These are phyloP conservation scores for Centaurea solstitialis DNA, from an alignment of 129 eudicot genomes.

Conservation along the genomic window DNA sequence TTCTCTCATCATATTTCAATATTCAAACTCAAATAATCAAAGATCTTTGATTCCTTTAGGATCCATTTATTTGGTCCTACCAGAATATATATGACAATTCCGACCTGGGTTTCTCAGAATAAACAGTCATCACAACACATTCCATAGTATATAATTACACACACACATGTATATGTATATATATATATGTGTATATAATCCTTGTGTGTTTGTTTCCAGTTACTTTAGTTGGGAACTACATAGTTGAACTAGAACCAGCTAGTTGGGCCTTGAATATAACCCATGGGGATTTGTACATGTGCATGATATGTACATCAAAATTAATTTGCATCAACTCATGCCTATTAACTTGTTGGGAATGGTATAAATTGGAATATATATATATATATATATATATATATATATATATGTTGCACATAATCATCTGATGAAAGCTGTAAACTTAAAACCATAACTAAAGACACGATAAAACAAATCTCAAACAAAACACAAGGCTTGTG, in stretches of 20 bases:
- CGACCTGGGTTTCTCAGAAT: conserved; percentile 16
- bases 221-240: conserved; percentile 19
- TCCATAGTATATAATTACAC: neutral
- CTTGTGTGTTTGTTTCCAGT: neutral
- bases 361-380: too few species aligned
- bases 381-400: too few species aligned
- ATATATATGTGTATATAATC: neutral
- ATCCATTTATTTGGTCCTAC: conserved; percentile 29
- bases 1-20: neutral
- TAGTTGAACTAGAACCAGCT: conserved; percentile 32
- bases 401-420: neutral
- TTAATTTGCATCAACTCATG: neutral
- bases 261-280: neutral
- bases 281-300: neutral
- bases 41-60: conserved; percentile 20
- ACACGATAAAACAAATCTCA: too few species aligned
- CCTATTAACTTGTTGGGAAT: too few species aligned
- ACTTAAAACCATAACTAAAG: neutral
- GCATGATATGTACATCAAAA: neutral
- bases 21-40: neutral
- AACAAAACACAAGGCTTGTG: too few species aligned
- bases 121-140: conserved; percentile 7
- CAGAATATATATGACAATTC: conserved; percentile 22
- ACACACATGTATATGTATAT: too few species aligned
- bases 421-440: neutral